These are phyloP conservation scores for Sporothrix pallida DNA, from an alignment of 2,329 filamentous ascomycete genomes.

Conservation along the genomic window DNA sequence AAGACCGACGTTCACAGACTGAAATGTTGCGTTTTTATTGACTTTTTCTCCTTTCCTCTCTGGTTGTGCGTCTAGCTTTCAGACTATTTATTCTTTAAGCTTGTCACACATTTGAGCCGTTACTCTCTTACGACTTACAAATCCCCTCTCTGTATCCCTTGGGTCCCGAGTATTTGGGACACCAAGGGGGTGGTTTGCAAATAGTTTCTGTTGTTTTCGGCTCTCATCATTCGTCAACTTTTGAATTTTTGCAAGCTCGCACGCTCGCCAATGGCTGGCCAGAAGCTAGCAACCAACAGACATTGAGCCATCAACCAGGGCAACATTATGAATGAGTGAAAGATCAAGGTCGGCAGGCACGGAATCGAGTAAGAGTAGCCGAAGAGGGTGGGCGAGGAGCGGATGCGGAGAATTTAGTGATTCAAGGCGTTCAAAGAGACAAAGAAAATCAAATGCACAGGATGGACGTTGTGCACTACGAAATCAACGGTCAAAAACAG, in stretches of 20 bases:
- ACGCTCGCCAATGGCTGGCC: neutral
- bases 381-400: neutral
- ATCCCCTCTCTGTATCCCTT: neutral
- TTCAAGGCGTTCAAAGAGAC: neutral
- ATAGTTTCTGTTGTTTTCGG: neutral
- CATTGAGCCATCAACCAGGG: neutral
- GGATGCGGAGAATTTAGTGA: neutral
- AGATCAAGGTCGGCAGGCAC: too few species aligned
- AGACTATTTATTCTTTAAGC: neutral
- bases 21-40: neutral
- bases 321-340: neutral
- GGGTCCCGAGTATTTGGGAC: slow-evolving; percentile 11
- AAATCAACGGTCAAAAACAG: neutral
- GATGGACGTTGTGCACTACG: too few species aligned
- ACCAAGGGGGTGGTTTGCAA: neutral
- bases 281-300: neutral
- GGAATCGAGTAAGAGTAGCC: neutral
- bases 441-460: slow-evolving; percentile 4
- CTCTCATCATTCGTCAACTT: neutral
- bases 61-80: neutral
- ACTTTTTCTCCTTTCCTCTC: too few species aligned
- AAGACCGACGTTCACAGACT: neutral
- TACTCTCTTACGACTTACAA: neutral
- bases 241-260: neutral
- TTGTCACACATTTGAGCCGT: neutral